Conservation (phyloP, 352 stramenopile species). For the Phytopythium litorale region DNA sequence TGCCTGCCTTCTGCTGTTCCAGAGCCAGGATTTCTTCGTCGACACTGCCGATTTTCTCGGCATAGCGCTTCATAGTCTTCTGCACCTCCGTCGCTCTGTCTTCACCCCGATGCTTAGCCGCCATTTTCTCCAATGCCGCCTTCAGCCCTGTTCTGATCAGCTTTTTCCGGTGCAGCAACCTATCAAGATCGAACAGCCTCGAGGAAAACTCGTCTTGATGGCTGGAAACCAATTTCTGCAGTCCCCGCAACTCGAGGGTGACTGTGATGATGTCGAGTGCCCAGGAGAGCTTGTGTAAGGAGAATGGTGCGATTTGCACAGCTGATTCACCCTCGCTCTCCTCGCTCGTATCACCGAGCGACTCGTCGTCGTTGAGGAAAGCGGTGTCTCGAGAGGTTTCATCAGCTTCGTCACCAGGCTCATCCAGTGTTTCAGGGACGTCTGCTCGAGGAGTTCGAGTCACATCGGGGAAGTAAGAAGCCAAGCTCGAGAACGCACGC, state of each 20-base stretch:
- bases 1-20: conserved; percentile 12
- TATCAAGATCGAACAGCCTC: conserved; percentile 28
- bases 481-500: conserved; percentile 1
- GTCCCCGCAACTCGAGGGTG: conserved; percentile 48
- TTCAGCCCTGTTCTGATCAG: conserved; percentile 15
- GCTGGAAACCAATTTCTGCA: conserved; percentile 16
- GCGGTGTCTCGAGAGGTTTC: conserved; percentile 3
- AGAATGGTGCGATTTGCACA: conserved; percentile 20
- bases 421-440: not conserved
- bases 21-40: conserved; percentile 26
- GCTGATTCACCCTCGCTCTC: conserved; percentile 13
- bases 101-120: conserved; percentile 2
- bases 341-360: conserved; percentile 34
- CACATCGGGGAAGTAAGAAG: not conserved
- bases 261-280: conserved; percentile 53
- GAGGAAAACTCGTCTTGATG: conserved; percentile 18
- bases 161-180: conserved; percentile 26
- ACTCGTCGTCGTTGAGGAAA: conserved; percentile 31
- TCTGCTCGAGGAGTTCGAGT: not conserved
- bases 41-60: conserved; percentile 27
- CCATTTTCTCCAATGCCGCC: conserved; percentile 19
- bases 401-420: not conserved
- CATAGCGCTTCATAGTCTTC: conserved; percentile 16
- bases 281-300: conserved; percentile 34
- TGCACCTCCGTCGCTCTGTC: conserved; percentile 9